A percentile compares a stretch with the other conserved stretches of the same genome.
phyloP scores from a whole-genome alignment of 768 basidiomycete genomes.

The Pleurotus eryngii region DNA sequence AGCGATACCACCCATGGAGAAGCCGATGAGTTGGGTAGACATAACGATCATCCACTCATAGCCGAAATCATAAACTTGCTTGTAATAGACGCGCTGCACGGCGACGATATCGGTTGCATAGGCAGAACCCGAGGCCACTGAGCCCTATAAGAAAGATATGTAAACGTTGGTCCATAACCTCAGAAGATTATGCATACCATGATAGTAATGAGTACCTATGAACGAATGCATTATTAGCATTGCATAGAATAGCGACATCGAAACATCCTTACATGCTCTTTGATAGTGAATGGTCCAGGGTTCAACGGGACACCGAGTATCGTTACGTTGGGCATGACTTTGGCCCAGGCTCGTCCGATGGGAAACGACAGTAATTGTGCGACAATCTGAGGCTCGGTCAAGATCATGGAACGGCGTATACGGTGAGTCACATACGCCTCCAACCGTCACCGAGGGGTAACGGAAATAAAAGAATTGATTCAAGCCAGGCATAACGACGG shows the following conservation, averaged over 20 bases:
- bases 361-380: slow-evolving; percentile 74
- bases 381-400: slow-evolving; percentile 37
- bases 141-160: slow-evolving; percentile 32
- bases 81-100: slow-evolving; percentile 64
- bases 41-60: slow-evolving; percentile 75
- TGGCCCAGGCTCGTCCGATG: slow-evolving; percentile 55
- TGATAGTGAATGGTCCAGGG: slow-evolving; percentile 74
- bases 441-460: slow-evolving; percentile 36
- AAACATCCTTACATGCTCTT: slow-evolving; percentile 67
- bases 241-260: slow-evolving; percentile 27
- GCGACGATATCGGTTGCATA: slow-evolving; percentile 74
- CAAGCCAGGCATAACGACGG: slow-evolving; percentile 51
- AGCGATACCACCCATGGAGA: slow-evolving; percentile 71
- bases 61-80: slow-evolving; percentile 55
- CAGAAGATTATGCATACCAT: slow-evolving; percentile 12
- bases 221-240: slow-evolving; percentile 11
- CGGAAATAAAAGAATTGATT: slow-evolving; percentile 59
- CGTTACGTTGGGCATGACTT: slow-evolving; percentile 47
- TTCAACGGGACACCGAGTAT: slow-evolving; percentile 64
- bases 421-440: slow-evolving; percentile 37
- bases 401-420: neutral
- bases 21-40: slow-evolving; percentile 68
- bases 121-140: slow-evolving; percentile 54
- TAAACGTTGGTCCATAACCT: neutral
- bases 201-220: slow-evolving; percentile 54